Conservation (phyloP, 495 filamentous ascomycete genomes). For the Neurospora africana region DNA sequence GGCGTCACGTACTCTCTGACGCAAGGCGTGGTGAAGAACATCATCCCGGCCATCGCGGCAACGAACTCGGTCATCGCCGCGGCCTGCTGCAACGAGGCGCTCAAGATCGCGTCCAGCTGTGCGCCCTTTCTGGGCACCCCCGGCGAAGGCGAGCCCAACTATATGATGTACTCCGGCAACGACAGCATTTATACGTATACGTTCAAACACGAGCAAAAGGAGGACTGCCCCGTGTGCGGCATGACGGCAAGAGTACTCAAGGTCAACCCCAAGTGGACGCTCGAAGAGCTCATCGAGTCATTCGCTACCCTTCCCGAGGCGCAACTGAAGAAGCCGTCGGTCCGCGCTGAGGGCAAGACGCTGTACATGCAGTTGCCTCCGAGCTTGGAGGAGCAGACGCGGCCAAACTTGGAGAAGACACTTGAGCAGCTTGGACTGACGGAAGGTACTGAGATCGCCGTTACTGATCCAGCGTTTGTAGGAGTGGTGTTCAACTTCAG, state of each 20-base stretch:
- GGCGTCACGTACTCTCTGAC: slow-evolving; percentile 96
- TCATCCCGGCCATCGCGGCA: slow-evolving; percentile 96
- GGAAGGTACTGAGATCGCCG: slow-evolving; percentile 49
- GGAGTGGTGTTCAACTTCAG: slow-evolving; percentile 60
- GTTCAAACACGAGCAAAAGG: slow-evolving; percentile 82
- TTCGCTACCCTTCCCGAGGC: slow-evolving; percentile 75
- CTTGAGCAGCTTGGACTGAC: slow-evolving; percentile 39
- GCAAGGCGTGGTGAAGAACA: slow-evolving; percentile 98
- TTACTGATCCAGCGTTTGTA: slow-evolving; percentile 74
- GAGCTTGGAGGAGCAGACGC: slow-evolving; percentile 68
- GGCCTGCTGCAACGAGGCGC: slow-evolving; percentile 87
- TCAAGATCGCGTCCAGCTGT: slow-evolving; percentile 79
- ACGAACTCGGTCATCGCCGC: slow-evolving; percentile 97
- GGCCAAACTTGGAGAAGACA: slow-evolving; percentile 70
- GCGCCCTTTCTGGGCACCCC: slow-evolving; percentile 59
- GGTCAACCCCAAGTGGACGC: slow-evolving; percentile 59
- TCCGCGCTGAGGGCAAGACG: slow-evolving; percentile 70
- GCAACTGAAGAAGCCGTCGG: slow-evolving; percentile 80
- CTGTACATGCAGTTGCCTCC: slow-evolving; percentile 83
- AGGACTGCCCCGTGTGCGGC: slow-evolving; percentile 91
- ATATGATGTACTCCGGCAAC: slow-evolving; percentile 99
- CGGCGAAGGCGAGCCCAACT: slow-evolving; percentile 51
- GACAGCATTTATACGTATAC: slow-evolving; percentile 94
- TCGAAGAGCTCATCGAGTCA: slow-evolving; percentile 78
- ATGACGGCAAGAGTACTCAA: slow-evolving; percentile 62